Evolutionary conservation across 441 rosid genomes (phyloP).

Genomic region (Gossypium lobatum): DNA sequence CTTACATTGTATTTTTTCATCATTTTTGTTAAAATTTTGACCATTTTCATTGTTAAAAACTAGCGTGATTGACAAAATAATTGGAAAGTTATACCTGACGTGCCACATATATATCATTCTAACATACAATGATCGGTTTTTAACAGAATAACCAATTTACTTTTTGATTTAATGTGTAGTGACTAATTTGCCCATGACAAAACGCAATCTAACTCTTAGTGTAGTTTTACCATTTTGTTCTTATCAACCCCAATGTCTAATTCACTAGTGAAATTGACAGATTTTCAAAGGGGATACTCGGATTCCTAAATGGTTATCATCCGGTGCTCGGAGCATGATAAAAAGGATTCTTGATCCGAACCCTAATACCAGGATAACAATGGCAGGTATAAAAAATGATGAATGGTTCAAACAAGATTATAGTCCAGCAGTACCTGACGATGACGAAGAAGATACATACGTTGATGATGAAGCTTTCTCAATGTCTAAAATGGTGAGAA

Average conservation of each 20-base stretch:
- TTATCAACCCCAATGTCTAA: not conserved
- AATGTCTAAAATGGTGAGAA: slow-evolving; percentile 50
- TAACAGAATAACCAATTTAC: no score
- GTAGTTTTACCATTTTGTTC: not conserved
- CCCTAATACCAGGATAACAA: slow-evolving; percentile 62
- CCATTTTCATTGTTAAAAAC: no score
- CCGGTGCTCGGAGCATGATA: slow-evolving; percentile 70
- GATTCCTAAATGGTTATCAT: slow-evolving; percentile 75
- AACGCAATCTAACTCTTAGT: no score
- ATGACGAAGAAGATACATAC: slow-evolving; percentile 60
- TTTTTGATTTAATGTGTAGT: no score
- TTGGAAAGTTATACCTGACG: no score
- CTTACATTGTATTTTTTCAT: no score
- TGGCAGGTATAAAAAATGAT: slow-evolving; percentile 56
- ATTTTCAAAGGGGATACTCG: slow-evolving; percentile 86
- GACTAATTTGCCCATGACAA: no score
- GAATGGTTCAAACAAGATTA: slow-evolving; percentile 82
- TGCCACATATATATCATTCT: no score
- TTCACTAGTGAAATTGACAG: slow-evolving; percentile 31
- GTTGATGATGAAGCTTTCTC: slow-evolving; percentile 48
- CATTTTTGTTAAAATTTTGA: no score
- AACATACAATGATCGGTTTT: no score
- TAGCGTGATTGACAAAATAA: no score
- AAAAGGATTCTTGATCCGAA: slow-evolving; percentile 86
- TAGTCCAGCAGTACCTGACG: slow-evolving; percentile 48